Evolutionary conservation across 306 rosid genomes (phyloP).

Genomic region (Carpinus fangiana): DNA sequence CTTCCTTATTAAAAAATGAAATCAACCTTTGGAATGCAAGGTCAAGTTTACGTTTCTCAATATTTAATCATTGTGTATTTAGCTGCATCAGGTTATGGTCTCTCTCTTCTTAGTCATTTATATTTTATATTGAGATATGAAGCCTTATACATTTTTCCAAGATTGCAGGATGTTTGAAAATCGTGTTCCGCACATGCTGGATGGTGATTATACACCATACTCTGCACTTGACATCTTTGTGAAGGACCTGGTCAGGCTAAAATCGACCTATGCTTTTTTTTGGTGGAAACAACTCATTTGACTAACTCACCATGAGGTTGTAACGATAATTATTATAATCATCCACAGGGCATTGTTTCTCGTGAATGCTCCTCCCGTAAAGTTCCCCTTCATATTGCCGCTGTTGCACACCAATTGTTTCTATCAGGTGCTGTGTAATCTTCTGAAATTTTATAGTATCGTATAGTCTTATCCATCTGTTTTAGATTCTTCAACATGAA

Average conservation of each 20-base stretch:
- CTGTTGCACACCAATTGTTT: conserved; percentile 78
- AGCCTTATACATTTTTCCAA: background rate
- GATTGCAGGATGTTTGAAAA: conserved; percentile 85
- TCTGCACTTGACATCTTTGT: conserved; percentile 97
- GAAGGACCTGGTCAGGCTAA: conserved; percentile 79
- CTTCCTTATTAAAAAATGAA: background rate
- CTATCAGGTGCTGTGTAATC: conserved; percentile 61
- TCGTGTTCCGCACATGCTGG: conserved; percentile 95
- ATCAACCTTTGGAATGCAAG: background rate
- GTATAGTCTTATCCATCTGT: conserved; percentile 9
- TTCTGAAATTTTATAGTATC: conserved; percentile 24
- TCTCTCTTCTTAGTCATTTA: background rate
- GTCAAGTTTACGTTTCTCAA: background rate
- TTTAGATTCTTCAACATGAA: conserved; percentile 10
- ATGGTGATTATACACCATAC: conserved; percentile 86
- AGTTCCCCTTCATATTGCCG: conserved; percentile 82
- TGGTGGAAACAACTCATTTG: conserved; percentile 17
- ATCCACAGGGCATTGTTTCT: conserved; percentile 78
- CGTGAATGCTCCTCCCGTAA: conserved; percentile 71
- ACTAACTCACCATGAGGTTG: conserved; percentile 14
- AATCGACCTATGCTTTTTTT: conserved; percentile 20
- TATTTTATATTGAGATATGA: background rate
- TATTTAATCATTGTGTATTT: background rate
- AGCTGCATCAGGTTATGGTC: background rate
- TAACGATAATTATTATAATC: conserved; percentile 25